Base-by-base conservation (phyloP, 2,329 filamentous ascomycete genomes). In the Fusarium annulatum region DNA sequence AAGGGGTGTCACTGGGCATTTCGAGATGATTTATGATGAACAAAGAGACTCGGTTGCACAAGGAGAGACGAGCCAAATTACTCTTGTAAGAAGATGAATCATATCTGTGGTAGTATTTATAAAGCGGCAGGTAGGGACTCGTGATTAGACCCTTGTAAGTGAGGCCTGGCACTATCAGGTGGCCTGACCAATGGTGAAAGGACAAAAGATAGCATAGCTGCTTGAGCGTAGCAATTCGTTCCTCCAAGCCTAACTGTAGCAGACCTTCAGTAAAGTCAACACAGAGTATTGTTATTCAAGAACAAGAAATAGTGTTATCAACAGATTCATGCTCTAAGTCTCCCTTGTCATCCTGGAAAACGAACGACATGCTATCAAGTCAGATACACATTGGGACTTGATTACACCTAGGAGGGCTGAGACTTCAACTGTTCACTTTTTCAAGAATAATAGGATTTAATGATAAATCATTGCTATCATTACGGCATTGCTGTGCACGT, bases 381-480 rank as follows among this genome's bases (percentile, higher is more conserved):
- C 23, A 28, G 28, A 5, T 19, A 23, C 21, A 11, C 9, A 38
- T 38, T 8, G 3, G 8, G 23, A 16, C 19, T 51, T 14, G 9
- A 28, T 36, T 30, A 49, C 7, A 16, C 19, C 15, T 12, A 33
- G 16, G 21, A 41, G 26, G 9, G 21, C 23, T 14, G 23, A 60
- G 21, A 14, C 16, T 36, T 23, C 28, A 14, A 15, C 10, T 15
- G 11, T 49, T n/a, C 43, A 36, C 33, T 41, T 28, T 41, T n/a
- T 33, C 18, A 9, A n/a, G 23, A 12, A 19, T n/a, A 12, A 19
- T n/a, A 28, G 53, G 39, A 49, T 56, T 45, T 38, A 33, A 53
- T 61, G 53, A 66, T 71, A 59, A 72, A 71, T 80, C 76, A 73
- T 80, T 79, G 74, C 75, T 78, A 63, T 81, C 79, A 76, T 81